Base-by-base conservation (phyloP, 2,329 filamentous ascomycete species). In the Botryotinia calthae region DNA sequence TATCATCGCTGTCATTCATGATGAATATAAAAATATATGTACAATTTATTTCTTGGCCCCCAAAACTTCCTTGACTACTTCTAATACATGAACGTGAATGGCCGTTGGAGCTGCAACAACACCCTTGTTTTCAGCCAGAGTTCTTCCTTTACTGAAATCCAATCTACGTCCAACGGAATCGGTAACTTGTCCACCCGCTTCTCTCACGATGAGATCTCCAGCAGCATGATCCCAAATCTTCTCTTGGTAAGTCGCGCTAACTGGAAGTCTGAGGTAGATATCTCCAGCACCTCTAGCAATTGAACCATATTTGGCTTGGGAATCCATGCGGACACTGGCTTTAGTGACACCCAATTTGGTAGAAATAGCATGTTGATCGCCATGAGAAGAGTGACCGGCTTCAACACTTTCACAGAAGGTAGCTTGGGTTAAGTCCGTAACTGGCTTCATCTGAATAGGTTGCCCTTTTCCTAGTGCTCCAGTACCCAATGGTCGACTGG, bases 191-290 rank as follows among this genome's bases (percentile, higher is more conserved):
- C 96, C 97, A 69, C 96, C 96, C 4, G 96, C 94, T 84, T 99
- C 97, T 73, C 95, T 88, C 58, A 98, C 96, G 77, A 99, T 95
- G 73, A 99, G 84, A 79, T 97, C 95, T 58, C 96, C 96, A 20
- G 95, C 96, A 28, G 96, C 96, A 82, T 99, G 96, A 81, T 99
- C 96, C 96, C 96, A 99, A 78, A 99, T 99, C 89, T 99, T 99
- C 87, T 99, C 96, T 82, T 97, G 90, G 84, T 99, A 99, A 71
- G 91, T 91, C 78, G 91, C 92, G 81, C 89, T 92, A 8, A 93
- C 91, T 5, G 96, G 96, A 73, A 99, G 85, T 71, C 97, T 89
- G 73, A 99, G 87, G 84, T 99, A 99, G 76, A 99, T 91, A 81
- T 99, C 96, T 67, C 95, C 96, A 8, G 95, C 94, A 63, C 96